These are phyloP conservation scores for Claviceps purpurea DNA, from an alignment of 2,329 filamentous ascomycete genomes.

Conservation along the genomic window DNA sequence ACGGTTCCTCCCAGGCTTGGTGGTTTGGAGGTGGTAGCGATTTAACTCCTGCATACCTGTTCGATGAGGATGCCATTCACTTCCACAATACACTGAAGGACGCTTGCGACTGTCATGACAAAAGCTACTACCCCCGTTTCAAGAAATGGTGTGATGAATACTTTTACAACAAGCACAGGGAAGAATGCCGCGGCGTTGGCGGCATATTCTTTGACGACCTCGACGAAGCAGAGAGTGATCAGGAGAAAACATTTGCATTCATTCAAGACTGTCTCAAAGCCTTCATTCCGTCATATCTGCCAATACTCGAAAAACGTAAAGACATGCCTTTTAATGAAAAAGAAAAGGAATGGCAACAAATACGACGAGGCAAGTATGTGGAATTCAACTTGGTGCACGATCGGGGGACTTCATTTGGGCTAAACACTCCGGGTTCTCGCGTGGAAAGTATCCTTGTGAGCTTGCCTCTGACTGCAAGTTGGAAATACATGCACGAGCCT, in stretches of 20 bases:
- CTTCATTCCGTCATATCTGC: slow-evolving; percentile 82
- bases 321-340: slow-evolving; percentile 78
- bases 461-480: slow-evolving; percentile 79
- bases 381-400: slow-evolving; percentile 98
- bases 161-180: slow-evolving; percentile 85
- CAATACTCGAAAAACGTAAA: slow-evolving; percentile 78
- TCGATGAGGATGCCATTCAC: slow-evolving; percentile 92
- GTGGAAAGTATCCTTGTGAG: slow-evolving; percentile 98
- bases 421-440: slow-evolving; percentile 81
- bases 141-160: slow-evolving; percentile 99
- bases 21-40: slow-evolving; percentile 97
- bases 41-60: slow-evolving; percentile 83
- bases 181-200: slow-evolving; percentile 75
- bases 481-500: slow-evolving; percentile 91
- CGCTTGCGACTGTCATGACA: slow-evolving; percentile 86
- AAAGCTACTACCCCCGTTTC: slow-evolving; percentile 82
- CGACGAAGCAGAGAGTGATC: slow-evolving; percentile 72
- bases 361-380: slow-evolving; percentile 87
- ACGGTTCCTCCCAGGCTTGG: slow-evolving; percentile 76
- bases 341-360: slow-evolving; percentile 94
- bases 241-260: slow-evolving; percentile 83
- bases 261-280: slow-evolving; percentile 72
- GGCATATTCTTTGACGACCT: slow-evolving; percentile 99
- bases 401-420: slow-evolving; percentile 82
- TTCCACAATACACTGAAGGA: slow-evolving; percentile 92